Evolutionary conservation across 1,284 basidiomycete genomes (phyloP).

Genomic region (Bjerkandera adusta): DNA sequence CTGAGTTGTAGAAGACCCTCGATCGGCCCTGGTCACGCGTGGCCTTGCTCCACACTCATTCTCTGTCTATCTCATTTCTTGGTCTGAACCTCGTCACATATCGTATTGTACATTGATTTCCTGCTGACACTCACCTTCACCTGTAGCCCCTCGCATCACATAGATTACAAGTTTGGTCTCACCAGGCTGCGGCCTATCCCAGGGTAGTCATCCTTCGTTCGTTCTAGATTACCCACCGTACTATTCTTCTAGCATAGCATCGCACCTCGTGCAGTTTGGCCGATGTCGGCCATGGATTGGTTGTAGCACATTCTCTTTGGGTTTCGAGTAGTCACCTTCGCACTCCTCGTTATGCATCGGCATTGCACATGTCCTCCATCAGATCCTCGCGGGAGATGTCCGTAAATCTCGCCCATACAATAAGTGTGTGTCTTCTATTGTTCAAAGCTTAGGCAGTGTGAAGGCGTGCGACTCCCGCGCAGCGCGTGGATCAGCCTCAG

Average conservation of each 20-base stretch:
- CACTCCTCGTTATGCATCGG: too few relatives aligned
- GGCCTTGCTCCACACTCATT: background rate
- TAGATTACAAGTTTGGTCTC: slow-evolving; percentile 1
- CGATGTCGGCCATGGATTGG: background rate
- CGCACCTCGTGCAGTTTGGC: slow-evolving; percentile 12
- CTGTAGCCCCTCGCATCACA: slow-evolving; percentile 7
- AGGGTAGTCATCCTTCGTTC: slow-evolving; percentile 12
- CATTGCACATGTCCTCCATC: too few relatives aligned
- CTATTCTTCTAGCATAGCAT: background rate
- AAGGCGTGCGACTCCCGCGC: too few relatives aligned
- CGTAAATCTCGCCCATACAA: too few relatives aligned
- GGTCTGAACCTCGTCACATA: background rate
- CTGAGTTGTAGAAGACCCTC: slow-evolving; percentile 1
- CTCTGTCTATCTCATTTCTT: slow-evolving; percentile 2
- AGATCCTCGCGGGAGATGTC: too few relatives aligned
- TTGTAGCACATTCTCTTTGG: too few relatives aligned
- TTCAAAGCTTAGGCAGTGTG: too few relatives aligned
- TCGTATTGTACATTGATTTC: slow-evolving; percentile 15
- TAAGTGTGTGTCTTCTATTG: too few relatives aligned
- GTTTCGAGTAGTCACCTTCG: too few relatives aligned
- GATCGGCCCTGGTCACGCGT: background rate
- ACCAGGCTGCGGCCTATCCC: background rate
- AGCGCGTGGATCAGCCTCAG: too few relatives aligned
- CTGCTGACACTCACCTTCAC: slow-evolving; percentile 5
- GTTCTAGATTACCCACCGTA: slow-evolving; percentile 14